Evolutionary conservation across 2,329 filamentous ascomycete genomes (phyloP).

Genomic region (Venturia nashicola): DNA sequence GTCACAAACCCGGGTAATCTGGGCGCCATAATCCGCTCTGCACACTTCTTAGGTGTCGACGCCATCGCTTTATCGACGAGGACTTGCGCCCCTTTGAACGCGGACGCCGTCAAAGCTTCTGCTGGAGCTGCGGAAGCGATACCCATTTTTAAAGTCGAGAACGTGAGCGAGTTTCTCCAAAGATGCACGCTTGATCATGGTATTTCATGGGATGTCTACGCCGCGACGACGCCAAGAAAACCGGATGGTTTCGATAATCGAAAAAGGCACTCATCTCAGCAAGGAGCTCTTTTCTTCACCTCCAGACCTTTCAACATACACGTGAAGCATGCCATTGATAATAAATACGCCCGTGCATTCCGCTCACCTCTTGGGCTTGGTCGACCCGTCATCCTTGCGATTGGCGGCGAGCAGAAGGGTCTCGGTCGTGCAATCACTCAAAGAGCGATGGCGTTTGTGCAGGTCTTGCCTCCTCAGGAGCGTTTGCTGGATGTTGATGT

Average conservation of each 20-base stretch:
- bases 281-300: not conserved
- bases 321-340: not conserved
- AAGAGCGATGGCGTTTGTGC: constrained; percentile 50
- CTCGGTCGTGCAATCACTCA: constrained; percentile 31
- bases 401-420: constrained; percentile 67
- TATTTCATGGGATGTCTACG: constrained; percentile 60
- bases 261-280: not conserved
- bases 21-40: constrained; percentile 77
- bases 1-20: constrained; percentile 75
- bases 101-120: constrained; percentile 75
- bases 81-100: constrained; percentile 56
- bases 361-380: not conserved
- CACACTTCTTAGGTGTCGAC: constrained; percentile 81
- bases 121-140: constrained; percentile 77
- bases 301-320: not conserved
- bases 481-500: constrained; percentile 42
- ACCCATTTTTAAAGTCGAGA: constrained; percentile 56
- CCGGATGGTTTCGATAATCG: not conserved
- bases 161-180: constrained; percentile 57
- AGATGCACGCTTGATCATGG: constrained; percentile 44
- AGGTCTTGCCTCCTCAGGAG: constrained; percentile 43
- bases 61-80: constrained; percentile 58
- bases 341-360: not conserved
- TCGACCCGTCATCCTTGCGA: constrained; percentile 6
- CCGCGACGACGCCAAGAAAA: constrained; percentile 39